A percentile compares a stretch with the other conserved stretches of the same genome.
Evolutionary conservation across 2,329 filamentous ascomycete species (phyloP).

Genomic region (Graphiopsis chlorocephala): DNA sequence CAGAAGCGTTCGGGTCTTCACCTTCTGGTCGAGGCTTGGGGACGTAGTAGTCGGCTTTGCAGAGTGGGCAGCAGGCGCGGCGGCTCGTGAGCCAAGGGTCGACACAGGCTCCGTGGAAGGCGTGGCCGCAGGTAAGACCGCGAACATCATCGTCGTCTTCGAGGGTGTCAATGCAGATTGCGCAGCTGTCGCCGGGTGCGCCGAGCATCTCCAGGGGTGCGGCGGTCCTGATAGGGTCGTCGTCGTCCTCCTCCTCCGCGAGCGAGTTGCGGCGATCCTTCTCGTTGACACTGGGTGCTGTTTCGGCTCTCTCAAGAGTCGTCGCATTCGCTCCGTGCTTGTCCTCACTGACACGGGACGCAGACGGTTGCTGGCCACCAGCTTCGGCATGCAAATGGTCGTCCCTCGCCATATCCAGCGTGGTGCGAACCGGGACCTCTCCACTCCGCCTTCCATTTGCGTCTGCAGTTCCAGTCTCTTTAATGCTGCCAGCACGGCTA

Average conservation of each 20-base stretch:
- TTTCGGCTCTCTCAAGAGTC: conserved; percentile 33
- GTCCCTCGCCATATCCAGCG: conserved; percentile 41
- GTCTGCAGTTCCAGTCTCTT: conserved; percentile 34
- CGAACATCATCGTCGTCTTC: conserved; percentile 96
- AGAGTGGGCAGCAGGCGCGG: conserved; percentile 92
- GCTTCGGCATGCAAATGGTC: conserved; percentile 48
- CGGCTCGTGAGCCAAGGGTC: conserved; percentile 96
- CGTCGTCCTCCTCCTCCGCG: conserved; percentile 69
- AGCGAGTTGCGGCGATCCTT: conserved; percentile 34
- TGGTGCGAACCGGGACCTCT: conserved; percentile 29
- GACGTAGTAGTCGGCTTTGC: conserved; percentile 96
- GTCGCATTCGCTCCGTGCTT: conserved; percentile 29
- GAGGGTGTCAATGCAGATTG: conserved; percentile 90
- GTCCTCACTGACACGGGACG: conserved; percentile 20
- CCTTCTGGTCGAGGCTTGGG: conserved; percentile 78
- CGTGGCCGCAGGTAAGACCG: conserved; percentile 92
- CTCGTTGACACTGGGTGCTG: conserved; percentile 50
- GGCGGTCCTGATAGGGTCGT: conserved; percentile 76
- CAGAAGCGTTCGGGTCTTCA: conserved; percentile 30
- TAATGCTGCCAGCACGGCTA: conserved; percentile 71
- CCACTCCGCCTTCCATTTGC: conserved; percentile 2
- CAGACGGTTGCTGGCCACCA: conserved; percentile 14
- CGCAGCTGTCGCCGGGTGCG: conserved; percentile 86
- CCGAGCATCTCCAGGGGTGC: conserved; percentile 76
- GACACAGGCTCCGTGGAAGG: conserved; percentile 92